These are phyloP conservation scores for Mycena indigotica DNA, from an alignment of 768 basidiomycete species.

Conservation along the genomic window DNA sequence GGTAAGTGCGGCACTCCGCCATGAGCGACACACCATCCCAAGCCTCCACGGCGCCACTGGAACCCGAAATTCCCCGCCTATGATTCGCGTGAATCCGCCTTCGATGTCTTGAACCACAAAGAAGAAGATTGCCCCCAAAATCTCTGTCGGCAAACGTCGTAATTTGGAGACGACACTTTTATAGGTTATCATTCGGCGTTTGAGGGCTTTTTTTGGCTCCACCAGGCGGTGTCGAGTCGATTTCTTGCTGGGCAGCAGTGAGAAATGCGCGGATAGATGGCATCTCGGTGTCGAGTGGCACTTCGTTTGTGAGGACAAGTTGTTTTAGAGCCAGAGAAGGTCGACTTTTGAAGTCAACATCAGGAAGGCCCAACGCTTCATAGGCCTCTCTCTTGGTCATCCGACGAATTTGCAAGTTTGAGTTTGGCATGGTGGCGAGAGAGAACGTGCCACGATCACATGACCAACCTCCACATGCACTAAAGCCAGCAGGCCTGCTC, in stretches of 20 bases:
- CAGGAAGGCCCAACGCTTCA: neutral
- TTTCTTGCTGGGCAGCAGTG: neutral
- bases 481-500: too few species aligned
- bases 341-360: neutral
- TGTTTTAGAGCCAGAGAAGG: neutral
- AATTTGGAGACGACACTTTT: neutral
- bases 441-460: neutral
- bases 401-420: neutral
- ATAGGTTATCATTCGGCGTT: neutral
- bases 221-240: neutral
- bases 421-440: neutral
- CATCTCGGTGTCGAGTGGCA: neutral
- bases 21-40: neutral
- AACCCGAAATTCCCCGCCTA: neutral
- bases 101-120: neutral
- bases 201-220: neutral
- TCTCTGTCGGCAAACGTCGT: slow-evolving; percentile 1
- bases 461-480: too few species aligned
- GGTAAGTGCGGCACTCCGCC: neutral
- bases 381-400: neutral
- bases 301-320: neutral
- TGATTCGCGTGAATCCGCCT: neutral
- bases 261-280: neutral
- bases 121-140: slow-evolving; percentile 2
- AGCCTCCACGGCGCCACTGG: neutral